Conservation (phyloP, 2,329 filamentous ascomycete genomes). For the Teratosphaeria viscida region DNA sequence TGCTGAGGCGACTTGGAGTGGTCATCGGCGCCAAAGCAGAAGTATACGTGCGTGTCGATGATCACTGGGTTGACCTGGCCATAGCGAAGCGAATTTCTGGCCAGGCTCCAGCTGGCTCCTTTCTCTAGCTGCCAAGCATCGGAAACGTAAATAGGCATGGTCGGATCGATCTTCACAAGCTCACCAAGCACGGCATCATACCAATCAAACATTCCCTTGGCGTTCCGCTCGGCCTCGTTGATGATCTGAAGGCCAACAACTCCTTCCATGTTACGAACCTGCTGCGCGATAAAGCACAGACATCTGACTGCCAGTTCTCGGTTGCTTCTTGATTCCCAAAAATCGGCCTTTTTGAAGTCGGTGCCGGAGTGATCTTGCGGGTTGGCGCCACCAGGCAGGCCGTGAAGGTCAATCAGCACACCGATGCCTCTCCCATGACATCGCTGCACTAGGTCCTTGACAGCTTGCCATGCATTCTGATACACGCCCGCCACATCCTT, state of each 20-base stretch:
- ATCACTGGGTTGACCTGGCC: constrained; percentile 38
- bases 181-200: constrained; percentile 43
- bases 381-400: constrained; percentile 49
- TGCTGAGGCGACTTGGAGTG: constrained; percentile 41
- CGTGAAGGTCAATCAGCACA: constrained; percentile 49
- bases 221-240: constrained; percentile 45
- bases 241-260: constrained; percentile 48
- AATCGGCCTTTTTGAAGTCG: constrained; percentile 39
- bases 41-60: constrained; percentile 51
- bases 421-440: constrained; percentile 42
- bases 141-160: constrained; percentile 46
- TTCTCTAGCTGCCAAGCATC: constrained; percentile 46
- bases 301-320: constrained; percentile 38
- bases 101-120: constrained; percentile 35
- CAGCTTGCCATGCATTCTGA: constrained; percentile 41
- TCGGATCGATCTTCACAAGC: constrained; percentile 38
- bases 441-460: constrained; percentile 37
- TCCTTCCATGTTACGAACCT: constrained; percentile 34
- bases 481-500: constrained; percentile 41
- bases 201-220: constrained; percentile 45
- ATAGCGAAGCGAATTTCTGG: constrained; percentile 12
- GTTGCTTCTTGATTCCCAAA: constrained; percentile 39
- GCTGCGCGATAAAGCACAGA: constrained; percentile 40
- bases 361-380: constrained; percentile 46
- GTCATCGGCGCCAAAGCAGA: constrained; percentile 45